Conservation (phyloP, 352 stramenopile species). For the Hyaloperonospora arabidopsidis region DNA sequence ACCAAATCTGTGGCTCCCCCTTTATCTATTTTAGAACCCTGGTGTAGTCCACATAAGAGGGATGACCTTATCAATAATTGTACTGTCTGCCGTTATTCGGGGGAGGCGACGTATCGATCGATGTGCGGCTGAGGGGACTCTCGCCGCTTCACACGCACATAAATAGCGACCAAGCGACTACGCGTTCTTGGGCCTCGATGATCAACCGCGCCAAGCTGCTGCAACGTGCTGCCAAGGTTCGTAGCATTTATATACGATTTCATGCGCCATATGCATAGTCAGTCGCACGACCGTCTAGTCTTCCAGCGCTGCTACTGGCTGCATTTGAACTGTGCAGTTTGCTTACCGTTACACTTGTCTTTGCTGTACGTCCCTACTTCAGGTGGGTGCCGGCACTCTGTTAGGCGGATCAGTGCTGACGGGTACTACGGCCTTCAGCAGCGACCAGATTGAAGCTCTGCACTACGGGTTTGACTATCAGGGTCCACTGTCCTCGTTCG, state of each 20-base stretch:
- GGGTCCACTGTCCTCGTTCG: slow-evolving; percentile 79
- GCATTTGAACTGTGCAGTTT: slow-evolving; percentile 15
- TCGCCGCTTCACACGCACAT: slow-evolving; percentile 32
- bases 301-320: slow-evolving; percentile 11
- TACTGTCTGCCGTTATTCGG: neutral
- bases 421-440: slow-evolving; percentile 73
- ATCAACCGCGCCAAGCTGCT: slow-evolving; percentile 71
- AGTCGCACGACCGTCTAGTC: slow-evolving; percentile 36
- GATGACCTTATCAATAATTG: slow-evolving; percentile 4
- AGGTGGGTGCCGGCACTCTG: slow-evolving; percentile 62
- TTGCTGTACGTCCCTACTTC: too few species aligned
- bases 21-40: slow-evolving; percentile 1
- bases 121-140: slow-evolving; percentile 28
- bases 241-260: slow-evolving; percentile 5
- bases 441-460: slow-evolving; percentile 80
- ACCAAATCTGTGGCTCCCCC: too few species aligned
- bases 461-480: slow-evolving; percentile 87
- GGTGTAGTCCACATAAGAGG: slow-evolving; percentile 8
- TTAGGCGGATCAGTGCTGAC: slow-evolving; percentile 72
- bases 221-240: slow-evolving; percentile 69
- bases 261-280: neutral
- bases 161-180: slow-evolving; percentile 31
- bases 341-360: too few species aligned
- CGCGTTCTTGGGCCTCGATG: slow-evolving; percentile 50
- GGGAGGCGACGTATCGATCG: slow-evolving; percentile 14